Evolutionary conservation across 345 rosid genomes (phyloP).

Genomic region (Melaleuca quinquenervia): DNA sequence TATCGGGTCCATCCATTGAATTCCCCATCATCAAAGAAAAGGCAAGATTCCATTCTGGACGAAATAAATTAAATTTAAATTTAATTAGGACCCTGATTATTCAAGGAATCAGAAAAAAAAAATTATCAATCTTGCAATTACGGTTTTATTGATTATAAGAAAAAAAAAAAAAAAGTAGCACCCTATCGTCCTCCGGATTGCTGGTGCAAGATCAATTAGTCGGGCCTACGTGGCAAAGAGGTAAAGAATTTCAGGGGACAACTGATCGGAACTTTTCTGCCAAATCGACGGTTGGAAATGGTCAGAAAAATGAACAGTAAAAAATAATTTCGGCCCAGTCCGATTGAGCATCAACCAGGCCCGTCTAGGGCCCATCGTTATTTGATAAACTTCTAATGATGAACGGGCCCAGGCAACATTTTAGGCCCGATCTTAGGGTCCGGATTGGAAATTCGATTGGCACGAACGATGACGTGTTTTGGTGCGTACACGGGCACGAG

Average conservation of each 20-base stretch:
- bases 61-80: not conserved
- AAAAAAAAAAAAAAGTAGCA: no score
- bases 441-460: not conserved
- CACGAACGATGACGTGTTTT: not conserved
- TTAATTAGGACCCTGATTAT: not conserved
- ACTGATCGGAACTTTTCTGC: no score
- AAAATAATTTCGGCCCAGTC: not conserved
- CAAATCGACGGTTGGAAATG: no score
- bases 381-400: not conserved
- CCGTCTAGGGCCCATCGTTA: not conserved
- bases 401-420: not conserved
- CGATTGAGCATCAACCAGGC: not conserved
- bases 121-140: not conserved
- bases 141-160: not conserved
- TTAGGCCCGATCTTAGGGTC: not conserved
- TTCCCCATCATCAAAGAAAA: not conserved
- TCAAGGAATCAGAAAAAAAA: not conserved
- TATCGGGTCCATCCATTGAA: not conserved
- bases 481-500: not conserved
- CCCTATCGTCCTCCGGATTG: not conserved
- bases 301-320: no score
- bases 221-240: not conserved
- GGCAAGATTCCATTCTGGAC: not conserved
- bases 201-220: rapidly evolving
- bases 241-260: no score